A percentile compares a stretch with the other conserved stretches of the same genome.
These are phyloP conservation scores for Fusarium ramigenum DNA, from an alignment of 2,329 filamentous ascomycete genomes.

Conservation along the genomic window DNA sequence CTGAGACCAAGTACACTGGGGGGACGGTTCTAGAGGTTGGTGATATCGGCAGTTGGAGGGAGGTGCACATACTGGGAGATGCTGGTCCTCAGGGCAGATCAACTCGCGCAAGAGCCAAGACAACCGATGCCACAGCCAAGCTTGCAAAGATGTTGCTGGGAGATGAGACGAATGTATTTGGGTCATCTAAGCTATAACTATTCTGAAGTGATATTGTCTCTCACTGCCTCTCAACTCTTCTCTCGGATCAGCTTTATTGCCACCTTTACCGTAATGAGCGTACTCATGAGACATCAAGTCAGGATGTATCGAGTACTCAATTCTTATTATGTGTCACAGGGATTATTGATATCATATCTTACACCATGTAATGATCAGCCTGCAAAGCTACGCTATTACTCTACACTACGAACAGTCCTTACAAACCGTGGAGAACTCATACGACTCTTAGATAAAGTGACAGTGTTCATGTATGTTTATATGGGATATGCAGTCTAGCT, in stretches of 20 bases:
- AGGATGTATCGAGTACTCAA: too few relatives aligned
- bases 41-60: not conserved
- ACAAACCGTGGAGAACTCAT: too few relatives aligned
- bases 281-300: too few relatives aligned
- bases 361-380: too few relatives aligned
- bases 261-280: accelerated
- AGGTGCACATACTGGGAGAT: not conserved
- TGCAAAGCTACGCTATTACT: too few relatives aligned
- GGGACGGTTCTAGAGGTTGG: not conserved
- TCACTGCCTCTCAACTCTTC: not conserved
- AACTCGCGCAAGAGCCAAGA: not conserved
- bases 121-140: accelerated
- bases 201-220: not conserved
- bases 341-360: too few relatives aligned
- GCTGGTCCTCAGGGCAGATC: not conserved
- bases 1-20: not conserved
- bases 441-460: too few relatives aligned
- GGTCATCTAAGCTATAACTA: not conserved
- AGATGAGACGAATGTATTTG: accelerated
- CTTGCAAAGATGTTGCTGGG: not conserved
- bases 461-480: too few relatives aligned
- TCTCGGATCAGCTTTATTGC: not conserved
- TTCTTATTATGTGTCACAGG: too few relatives aligned
- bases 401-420: too few relatives aligned
- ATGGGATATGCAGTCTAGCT: not conserved